A percentile compares a stretch with the other conserved stretches of the same genome.
These are phyloP conservation scores for Hypoxylon trugodes DNA, from an alignment of 495 filamentous ascomycete species.

Conservation along the genomic window DNA sequence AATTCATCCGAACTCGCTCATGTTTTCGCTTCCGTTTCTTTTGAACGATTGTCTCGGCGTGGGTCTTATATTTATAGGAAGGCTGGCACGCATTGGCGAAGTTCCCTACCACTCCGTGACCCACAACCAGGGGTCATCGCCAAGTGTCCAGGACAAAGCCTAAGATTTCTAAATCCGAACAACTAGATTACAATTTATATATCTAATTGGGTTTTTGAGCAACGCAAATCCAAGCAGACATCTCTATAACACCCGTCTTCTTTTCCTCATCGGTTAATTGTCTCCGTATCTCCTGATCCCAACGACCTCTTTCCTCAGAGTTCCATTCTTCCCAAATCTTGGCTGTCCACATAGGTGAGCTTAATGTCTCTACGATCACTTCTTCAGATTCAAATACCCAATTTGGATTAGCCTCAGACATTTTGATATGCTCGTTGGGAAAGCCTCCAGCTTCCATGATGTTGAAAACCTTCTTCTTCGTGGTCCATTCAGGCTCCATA, in stretches of 20 bases:
- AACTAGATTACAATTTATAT: neutral
- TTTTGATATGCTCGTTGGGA: conserved; percentile 7
- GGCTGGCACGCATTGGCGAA: too few relatives aligned
- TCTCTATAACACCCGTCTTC: conserved; percentile 57
- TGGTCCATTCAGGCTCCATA: conserved; percentile 29
- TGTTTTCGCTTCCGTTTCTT: too few relatives aligned
- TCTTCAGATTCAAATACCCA: conserved; percentile 27
- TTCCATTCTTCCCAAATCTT: conserved; percentile 41
- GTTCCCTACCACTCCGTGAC: too few relatives aligned
- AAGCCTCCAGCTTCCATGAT: conserved; percentile 32
- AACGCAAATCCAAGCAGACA: conserved; percentile 61
- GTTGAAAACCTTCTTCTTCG: conserved; percentile 30
- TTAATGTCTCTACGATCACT: conserved; percentile 17
- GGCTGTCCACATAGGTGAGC: conserved; percentile 39
- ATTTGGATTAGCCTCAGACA: conserved; percentile 21
- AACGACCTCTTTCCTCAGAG: conserved; percentile 39
- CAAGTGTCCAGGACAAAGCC: neutral
- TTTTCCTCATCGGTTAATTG: conserved; percentile 51
- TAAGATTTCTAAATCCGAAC: neutral
- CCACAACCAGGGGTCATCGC: too few relatives aligned
- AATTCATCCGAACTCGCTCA: too few relatives aligned
- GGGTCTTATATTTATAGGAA: too few relatives aligned
- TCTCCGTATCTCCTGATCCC: conserved; percentile 42
- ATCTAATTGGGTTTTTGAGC: conserved; percentile 14
- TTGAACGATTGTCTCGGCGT: too few relatives aligned